Evolutionary conservation across 2,329 filamentous ascomycete genomes (phyloP), one percentile per base, ranked within the genome.

Genomic region (Pseudonectria buxi): DNA sequence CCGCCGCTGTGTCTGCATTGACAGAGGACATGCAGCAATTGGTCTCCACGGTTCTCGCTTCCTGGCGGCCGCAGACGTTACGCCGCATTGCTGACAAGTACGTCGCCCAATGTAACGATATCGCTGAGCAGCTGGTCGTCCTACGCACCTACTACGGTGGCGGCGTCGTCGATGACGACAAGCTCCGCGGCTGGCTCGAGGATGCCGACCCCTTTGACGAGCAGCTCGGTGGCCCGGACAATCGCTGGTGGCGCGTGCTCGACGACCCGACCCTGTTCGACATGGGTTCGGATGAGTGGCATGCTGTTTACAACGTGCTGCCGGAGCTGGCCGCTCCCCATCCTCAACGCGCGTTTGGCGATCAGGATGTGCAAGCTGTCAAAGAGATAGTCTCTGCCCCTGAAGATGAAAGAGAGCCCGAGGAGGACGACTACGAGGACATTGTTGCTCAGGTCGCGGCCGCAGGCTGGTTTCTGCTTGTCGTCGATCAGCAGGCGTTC

Each of bases 111-210:
- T 27, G 16, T 25, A 15, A 27, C n/a, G 15, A 24, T 22, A 28
- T 10, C 5, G 16, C 16, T 16, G 32, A 24, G 2, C 18, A 39
- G 14, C 27, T 35, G 12, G 14, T 39, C 12, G 26, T 39, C 16
- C 36, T 39, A 14, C 36, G 36, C 13, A 39, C 36, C 24, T 30
- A 33, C 28, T 39, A 39, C 32, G 32, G 27, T 14, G 26, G 32
- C 12, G 32, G 32, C 12, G 32, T 12, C 6, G 15, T 24, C 16
- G 36, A 39, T 22, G 18, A 22, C 11, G 36, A 39, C 13, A 35
- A 28, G 14, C 28, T 39, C 12, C 15, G 28, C 13, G 14, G 28
- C 12, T 30, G 31, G 28, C 16, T 39, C 11, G 32, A 34, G 24
- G 32, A 39, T 13, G 32, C 24, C 22, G 27, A 32, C 28, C 22